phyloP scores from a whole-genome alignment of 306 rosid species.

The Abrus pulchellus region DNA sequence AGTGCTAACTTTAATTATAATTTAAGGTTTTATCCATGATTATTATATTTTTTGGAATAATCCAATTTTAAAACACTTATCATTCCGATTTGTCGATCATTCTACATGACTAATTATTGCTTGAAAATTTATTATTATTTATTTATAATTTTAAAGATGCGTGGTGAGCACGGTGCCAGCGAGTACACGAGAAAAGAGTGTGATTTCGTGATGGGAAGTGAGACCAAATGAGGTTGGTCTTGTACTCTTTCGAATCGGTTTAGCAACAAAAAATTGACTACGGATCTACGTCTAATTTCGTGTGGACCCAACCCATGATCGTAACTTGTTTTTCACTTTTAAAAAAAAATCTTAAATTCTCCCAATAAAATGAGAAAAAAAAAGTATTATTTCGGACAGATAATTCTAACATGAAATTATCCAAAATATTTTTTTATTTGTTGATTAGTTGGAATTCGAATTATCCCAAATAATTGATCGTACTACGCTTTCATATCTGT shows the following conservation, averaged over 20 bases:
- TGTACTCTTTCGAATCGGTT: neutral
- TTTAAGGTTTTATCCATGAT: neutral
- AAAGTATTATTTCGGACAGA: neutral
- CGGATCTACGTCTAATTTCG: neutral
- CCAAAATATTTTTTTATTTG: neutral
- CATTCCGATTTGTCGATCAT: no score
- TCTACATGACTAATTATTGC: no score
- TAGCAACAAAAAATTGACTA: conserved; percentile 2
- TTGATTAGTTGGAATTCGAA: neutral
- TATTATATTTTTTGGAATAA: neutral
- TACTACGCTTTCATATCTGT: neutral
- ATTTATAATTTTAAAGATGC: neutral
- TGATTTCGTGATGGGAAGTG: conserved; percentile 34
- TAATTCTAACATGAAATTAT: neutral
- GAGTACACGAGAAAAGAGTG: conserved; percentile 28
- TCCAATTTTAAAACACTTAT: no score
- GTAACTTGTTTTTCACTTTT: neutral
- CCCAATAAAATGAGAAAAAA: neutral
- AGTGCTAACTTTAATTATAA: neutral
- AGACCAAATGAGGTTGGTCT: conserved; percentile 31
- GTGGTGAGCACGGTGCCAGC: conserved; percentile 17
- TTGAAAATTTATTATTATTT: neutral
- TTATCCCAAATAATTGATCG: neutral
- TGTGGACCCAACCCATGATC: neutral
- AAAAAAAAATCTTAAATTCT: neutral